Conservation (phyloP, 1,139 yeast genomes). For the Geotrichum klebahnii region DNA sequence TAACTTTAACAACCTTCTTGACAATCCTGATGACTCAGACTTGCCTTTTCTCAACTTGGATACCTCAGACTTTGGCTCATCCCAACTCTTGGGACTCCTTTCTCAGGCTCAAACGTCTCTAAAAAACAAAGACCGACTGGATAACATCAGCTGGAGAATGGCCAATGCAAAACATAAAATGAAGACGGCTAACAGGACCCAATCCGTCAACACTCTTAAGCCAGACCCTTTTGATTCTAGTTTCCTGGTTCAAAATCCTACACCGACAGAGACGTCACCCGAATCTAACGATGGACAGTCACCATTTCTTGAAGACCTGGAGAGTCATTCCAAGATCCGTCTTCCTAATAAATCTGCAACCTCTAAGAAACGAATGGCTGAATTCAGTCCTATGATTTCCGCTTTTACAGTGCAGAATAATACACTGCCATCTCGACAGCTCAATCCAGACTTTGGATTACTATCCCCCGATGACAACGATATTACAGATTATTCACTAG, state of each 20-base stretch:
- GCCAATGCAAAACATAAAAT: conserved; percentile 10
- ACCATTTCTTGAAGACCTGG: conserved; percentile 17
- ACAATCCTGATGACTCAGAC: conserved; percentile 4
- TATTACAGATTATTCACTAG: conserved; percentile 15
- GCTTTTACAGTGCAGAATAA: conserved; percentile 2
- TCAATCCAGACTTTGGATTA: conserved; percentile 12
- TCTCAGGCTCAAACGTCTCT: conserved; percentile 31
- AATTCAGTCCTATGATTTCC: conserved; percentile 20
- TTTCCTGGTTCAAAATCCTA: conserved; percentile 23
- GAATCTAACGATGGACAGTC: conserved; percentile 24
- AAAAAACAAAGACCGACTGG: conserved; percentile 26
- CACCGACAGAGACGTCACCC: conserved; percentile 28
- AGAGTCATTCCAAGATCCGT: conserved; percentile 2
- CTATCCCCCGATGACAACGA: conserved; percentile 20
- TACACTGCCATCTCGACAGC: background rate
- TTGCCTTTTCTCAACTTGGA: background rate
- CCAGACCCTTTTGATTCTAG: conserved; percentile 11
- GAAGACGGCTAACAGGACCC: conserved; percentile 7
- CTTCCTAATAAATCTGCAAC: background rate
- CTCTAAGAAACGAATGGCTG: conserved; percentile 20
- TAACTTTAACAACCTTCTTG: background rate
- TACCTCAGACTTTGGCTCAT: background rate
- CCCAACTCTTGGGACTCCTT: conserved; percentile 22
- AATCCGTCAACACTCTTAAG: background rate
- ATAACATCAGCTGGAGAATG: conserved; percentile 29